Percentiles rank a stretch among this genome's conserved stretches.
Conservation (phyloP, 441 rosid species). For the Jatropha multifida region DNA sequence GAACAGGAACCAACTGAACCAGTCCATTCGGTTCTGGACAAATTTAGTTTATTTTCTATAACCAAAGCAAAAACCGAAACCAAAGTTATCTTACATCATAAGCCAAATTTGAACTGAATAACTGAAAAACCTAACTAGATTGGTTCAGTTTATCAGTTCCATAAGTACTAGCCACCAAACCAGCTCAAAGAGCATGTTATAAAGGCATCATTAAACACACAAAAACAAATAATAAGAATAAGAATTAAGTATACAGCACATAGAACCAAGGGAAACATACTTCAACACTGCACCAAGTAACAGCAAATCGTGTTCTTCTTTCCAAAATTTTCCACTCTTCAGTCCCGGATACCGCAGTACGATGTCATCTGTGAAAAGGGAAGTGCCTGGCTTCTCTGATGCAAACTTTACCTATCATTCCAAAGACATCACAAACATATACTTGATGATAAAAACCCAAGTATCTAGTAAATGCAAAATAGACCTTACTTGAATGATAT, state of each 20-base stretch:
- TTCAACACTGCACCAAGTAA: slow-evolving; percentile 80
- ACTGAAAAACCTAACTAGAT: too few species aligned
- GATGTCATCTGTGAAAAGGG: slow-evolving; percentile 67
- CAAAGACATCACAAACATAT: slow-evolving; percentile 21
- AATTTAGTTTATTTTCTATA: too few species aligned
- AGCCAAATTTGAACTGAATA: too few species aligned
- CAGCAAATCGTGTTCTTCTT: slow-evolving; percentile 79
- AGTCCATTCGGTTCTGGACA: too few species aligned
- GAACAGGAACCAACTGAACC: too few species aligned
- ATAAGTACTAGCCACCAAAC: neutral
- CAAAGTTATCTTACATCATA: too few species aligned
- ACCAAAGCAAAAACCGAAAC: too few species aligned
- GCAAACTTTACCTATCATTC: slow-evolving; percentile 57
- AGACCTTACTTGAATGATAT: neutral
- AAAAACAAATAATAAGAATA: neutral
- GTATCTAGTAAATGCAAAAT: neutral
- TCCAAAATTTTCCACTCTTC: slow-evolving; percentile 87
- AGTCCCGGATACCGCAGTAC: slow-evolving; percentile 71
- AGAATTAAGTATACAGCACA: neutral
- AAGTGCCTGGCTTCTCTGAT: slow-evolving; percentile 50
- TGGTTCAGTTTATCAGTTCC: neutral
- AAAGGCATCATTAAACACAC: neutral
- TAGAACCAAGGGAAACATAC: slow-evolving; percentile 40
- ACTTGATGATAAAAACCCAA: neutral
- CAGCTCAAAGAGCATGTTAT: neutral